Evolutionary conservation across 768 basidiomycete genomes (phyloP), one percentile per base, ranked within the genome.

Genomic region (Auriscalpium vulgare): DNA sequence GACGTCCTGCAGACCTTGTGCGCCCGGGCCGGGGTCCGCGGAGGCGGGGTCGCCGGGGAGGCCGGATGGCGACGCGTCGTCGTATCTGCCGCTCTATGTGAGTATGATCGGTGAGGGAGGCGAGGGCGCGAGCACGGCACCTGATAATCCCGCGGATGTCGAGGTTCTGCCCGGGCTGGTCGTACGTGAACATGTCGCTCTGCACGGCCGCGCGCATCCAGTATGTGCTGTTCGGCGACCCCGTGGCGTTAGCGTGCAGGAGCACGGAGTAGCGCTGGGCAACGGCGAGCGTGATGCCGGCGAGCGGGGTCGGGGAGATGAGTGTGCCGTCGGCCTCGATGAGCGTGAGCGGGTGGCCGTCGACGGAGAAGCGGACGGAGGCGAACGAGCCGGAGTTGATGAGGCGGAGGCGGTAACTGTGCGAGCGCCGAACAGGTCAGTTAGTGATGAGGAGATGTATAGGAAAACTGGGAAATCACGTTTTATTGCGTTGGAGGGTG

Each of bases 261-360:
- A 81, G 67, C 37, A 75, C 78, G n/a, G 73, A 75, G 62, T 79
- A 78, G 45, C 79, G 72, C 67, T 80, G 79, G 1, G 78, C 79
- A 45, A 79, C 69, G 23, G 71, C 71, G 54, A 80, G 51, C 3
- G 67, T 67, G 54, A 81, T 62, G 11, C 72, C 69, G 16, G 73
- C 61, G 10, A 78, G 77, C 13, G 56, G 44, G 45, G 68, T 69
- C 1, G 78, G 75, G 19, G 64, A 56, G 46, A 81, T 66, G 29
- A 68, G 66, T 4, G 70, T 77, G 29, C 78, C 79, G 48, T 81
- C 80, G 3, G 73, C 76, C 54, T 79, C 78, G 53, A 80, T 67
- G 49, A 81, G 70, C 6, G 72, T 71, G 35, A 81, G 72, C 1
- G 69, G 64, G 57, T 81, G 80, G 10, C 57, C 60, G 52, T 80